phyloP scores from a whole-genome alignment of 331 rosid species.

The Dryas integrifolia region DNA sequence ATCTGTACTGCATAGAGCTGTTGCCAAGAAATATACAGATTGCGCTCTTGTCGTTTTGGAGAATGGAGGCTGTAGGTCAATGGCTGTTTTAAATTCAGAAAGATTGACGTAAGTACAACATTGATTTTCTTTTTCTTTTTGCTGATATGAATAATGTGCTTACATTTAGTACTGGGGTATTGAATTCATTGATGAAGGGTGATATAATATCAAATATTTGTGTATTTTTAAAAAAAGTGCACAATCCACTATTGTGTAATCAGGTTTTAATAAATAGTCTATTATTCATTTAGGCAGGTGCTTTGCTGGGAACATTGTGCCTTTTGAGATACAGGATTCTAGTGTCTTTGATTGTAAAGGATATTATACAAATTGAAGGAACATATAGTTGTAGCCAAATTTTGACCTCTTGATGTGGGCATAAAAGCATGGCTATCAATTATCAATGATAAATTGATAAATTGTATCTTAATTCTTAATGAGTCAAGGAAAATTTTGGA shows the following conservation, averaged over 20 bases:
- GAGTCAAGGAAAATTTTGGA: too few relatives aligned
- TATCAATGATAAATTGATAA: too few relatives aligned
- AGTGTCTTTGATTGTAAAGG: background rate
- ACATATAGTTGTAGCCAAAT: background rate
- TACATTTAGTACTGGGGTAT: too few relatives aligned
- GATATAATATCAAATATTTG: background rate
- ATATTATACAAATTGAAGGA: background rate
- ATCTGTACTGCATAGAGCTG: constrained; percentile 90
- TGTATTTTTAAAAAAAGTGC: background rate
- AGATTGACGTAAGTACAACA: constrained; percentile 70
- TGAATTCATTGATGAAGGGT: constrained; percentile 4
- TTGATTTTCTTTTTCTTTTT: constrained; percentile 21
- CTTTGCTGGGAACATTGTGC: background rate
- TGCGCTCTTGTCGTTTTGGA: constrained; percentile 93
- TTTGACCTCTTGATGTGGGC: background rate
- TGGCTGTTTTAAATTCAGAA: constrained; percentile 74
- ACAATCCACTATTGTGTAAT: background rate
- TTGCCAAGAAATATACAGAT: constrained; percentile 86
- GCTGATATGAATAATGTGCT: background rate
- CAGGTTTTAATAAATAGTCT: background rate
- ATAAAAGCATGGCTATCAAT: too few relatives aligned
- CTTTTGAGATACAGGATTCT: too few relatives aligned
- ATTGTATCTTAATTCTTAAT: too few relatives aligned
- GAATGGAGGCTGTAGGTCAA: constrained; percentile 94
- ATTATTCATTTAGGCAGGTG: background rate